Evolutionary conservation across 176 grass and related monocot genomes (phyloP).

Genomic region (Phragmites australis): DNA sequence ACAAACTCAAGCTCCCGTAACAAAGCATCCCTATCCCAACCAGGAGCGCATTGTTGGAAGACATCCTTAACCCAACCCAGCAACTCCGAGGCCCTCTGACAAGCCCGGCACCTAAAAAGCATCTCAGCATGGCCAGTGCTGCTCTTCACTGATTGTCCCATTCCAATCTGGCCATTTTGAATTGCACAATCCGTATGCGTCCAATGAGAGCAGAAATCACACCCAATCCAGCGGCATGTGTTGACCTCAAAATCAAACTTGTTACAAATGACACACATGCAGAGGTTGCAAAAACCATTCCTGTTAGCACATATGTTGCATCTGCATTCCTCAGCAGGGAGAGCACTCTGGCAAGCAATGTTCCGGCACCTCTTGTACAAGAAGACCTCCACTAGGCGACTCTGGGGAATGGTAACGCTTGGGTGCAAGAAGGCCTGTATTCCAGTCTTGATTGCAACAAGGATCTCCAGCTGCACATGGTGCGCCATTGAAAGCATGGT

Average conservation of each 20-base stretch:
- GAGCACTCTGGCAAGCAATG: conserved; percentile 89
- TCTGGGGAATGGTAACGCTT: conserved; percentile 79
- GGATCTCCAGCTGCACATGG: conserved; percentile 86
- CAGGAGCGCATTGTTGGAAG: conserved; percentile 90
- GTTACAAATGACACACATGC: conserved; percentile 98
- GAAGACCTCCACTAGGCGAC: conserved; percentile 76
- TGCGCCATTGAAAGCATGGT: conserved; percentile 66
- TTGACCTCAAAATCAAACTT: conserved; percentile 99
- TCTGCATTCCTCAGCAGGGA: conserved; percentile 87
- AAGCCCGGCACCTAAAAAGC: conserved; percentile 92
- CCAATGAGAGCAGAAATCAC: conserved; percentile 96
- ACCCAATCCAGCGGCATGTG: conserved; percentile 97
- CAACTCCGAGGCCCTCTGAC: conserved; percentile 83
- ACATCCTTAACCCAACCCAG: conserved; percentile 98
- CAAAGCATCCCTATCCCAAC: conserved; percentile 83
- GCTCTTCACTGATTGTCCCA: conserved; percentile 68
- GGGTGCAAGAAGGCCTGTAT: conserved; percentile 97
- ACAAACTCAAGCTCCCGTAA: conserved; percentile 87
- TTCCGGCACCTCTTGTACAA: conserved; percentile 99
- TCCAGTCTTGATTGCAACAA: conserved; percentile 93
- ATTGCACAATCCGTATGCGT: conserved; percentile 96
- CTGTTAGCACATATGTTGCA: conserved; percentile 75
- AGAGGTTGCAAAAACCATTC: conserved; percentile 96
- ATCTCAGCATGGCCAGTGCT: conserved; percentile 69
- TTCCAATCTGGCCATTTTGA: conserved; percentile 69